These are phyloP conservation scores for Neoboletus magnificus DNA, from an alignment of 768 basidiomycete genomes.

Conservation along the genomic window DNA sequence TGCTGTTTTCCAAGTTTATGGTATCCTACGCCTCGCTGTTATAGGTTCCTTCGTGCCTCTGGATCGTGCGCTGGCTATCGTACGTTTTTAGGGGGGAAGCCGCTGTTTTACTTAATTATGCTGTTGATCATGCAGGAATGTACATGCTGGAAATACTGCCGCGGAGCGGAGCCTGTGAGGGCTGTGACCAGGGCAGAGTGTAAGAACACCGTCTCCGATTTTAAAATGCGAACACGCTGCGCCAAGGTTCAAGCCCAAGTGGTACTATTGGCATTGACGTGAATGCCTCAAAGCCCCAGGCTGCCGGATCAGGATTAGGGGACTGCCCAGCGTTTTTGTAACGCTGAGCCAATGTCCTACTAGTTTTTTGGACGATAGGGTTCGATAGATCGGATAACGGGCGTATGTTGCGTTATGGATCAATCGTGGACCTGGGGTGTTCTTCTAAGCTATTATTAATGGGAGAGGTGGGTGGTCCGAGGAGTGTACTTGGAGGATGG, in stretches of 20 bases:
- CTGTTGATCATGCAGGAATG: background rate
- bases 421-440: background rate
- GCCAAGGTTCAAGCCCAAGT: too few species aligned
- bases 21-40: conserved; percentile 9
- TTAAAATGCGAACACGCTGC: too few species aligned
- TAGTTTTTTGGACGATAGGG: background rate
- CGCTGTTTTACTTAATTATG: conserved; percentile 7
- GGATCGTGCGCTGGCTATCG: conserved; percentile 11
- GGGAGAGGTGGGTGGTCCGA: background rate
- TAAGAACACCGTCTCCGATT: too few species aligned
- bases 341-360: background rate
- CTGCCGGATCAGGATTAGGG: background rate
- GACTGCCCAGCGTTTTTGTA: background rate
- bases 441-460: too few species aligned
- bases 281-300: background rate
- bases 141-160: background rate
- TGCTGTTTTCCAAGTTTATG: conserved; percentile 3
- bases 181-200: too few species aligned
- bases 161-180: background rate
- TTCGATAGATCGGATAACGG: background rate
- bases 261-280: background rate
- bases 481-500: background rate
- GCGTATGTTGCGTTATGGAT: background rate
- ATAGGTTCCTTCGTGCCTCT: conserved; percentile 1
- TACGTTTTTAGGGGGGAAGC: background rate